Conservation (phyloP, 2,329 filamentous ascomycete species). For the Fusarium scirpi region DNA sequence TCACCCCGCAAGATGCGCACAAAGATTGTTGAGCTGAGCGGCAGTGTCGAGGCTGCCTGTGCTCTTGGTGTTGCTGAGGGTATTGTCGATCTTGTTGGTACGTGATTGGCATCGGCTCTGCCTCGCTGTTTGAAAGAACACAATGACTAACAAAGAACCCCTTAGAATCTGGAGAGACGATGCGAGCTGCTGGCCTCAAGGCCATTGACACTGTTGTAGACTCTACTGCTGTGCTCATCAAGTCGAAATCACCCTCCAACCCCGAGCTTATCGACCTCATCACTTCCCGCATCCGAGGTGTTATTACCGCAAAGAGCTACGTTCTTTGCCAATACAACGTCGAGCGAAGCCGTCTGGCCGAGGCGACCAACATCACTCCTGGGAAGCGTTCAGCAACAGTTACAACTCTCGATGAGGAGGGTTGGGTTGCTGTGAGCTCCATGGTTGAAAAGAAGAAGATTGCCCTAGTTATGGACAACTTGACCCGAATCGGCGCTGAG, state of each 20-base stretch:
- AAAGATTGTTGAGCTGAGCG: constrained; percentile 92
- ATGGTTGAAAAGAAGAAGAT: constrained; percentile 94
- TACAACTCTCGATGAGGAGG: constrained; percentile 86
- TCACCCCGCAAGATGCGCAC: constrained; percentile 73
- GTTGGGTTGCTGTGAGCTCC: constrained; percentile 92
- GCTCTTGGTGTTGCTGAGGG: constrained; percentile 95
- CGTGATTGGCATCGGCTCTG: constrained; percentile 55
- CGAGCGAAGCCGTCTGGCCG: constrained; percentile 73
- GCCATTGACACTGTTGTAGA: constrained; percentile 94
- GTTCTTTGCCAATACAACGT: constrained; percentile 98
- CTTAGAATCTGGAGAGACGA: constrained; percentile 95
- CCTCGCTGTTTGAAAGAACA: neutral
- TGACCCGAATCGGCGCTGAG: constrained; percentile 79
- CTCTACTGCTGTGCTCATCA: constrained; percentile 90
- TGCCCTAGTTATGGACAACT: constrained; percentile 86
- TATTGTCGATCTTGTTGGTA: constrained; percentile 96
- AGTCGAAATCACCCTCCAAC: constrained; percentile 86
- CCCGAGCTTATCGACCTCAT: constrained; percentile 85
- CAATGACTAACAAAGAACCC: constrained; percentile 26
- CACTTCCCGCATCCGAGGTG: constrained; percentile 86
- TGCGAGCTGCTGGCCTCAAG: constrained; percentile 94
- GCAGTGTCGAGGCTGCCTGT: constrained; percentile 97
- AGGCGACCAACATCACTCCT: constrained; percentile 83
- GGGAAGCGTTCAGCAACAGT: constrained; percentile 94
- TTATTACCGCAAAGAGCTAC: constrained; percentile 94